Percentiles rank a stretch among this genome's conserved stretches.
These are phyloP conservation scores for Bipolaris zeicola DNA, from an alignment of 2,329 filamentous ascomycete species.

Conservation along the genomic window DNA sequence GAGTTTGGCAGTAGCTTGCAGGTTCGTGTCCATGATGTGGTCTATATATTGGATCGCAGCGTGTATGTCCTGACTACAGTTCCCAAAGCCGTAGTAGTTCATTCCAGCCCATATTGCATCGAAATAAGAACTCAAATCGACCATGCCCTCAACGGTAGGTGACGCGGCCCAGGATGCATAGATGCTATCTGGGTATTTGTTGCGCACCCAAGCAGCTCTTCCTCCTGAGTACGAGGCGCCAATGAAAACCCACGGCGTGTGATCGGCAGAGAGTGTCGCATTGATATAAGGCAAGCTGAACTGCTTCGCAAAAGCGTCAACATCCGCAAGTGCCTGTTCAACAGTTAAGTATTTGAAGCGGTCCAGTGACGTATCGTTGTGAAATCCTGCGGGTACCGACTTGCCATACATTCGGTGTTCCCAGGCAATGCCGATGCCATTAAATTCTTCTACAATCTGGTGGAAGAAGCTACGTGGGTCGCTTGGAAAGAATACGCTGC, in stretches of 20 bases:
- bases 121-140: slow-evolving; percentile 59
- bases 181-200: slow-evolving; percentile 48
- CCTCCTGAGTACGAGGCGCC: slow-evolving; percentile 48
- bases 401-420: slow-evolving; percentile 53
- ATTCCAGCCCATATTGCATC: slow-evolving; percentile 57
- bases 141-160: slow-evolving; percentile 52
- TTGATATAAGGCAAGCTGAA: slow-evolving; percentile 47
- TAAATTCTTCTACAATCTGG: slow-evolving; percentile 44
- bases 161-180: slow-evolving; percentile 46
- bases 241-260: slow-evolving; percentile 48
- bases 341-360: slow-evolving; percentile 47
- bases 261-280: slow-evolving; percentile 41
- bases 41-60: slow-evolving; percentile 59
- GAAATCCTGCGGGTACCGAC: slow-evolving; percentile 44
- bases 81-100: slow-evolving; percentile 49
- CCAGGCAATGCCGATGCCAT: slow-evolving; percentile 49
- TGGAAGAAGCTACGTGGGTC: slow-evolving; percentile 44
- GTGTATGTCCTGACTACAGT: slow-evolving; percentile 58
- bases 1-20: slow-evolving; percentile 46
- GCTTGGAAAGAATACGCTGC: slow-evolving; percentile 34
- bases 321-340: slow-evolving; percentile 51
- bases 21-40: slow-evolving; percentile 46
- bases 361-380: slow-evolving; percentile 39
- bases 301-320: slow-evolving; percentile 48
- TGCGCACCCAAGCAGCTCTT: slow-evolving; percentile 48